These are phyloP conservation scores for Sugiyamaella sp. DNA, from an alignment of 1,139 yeast species.

Conservation along the genomic window DNA sequence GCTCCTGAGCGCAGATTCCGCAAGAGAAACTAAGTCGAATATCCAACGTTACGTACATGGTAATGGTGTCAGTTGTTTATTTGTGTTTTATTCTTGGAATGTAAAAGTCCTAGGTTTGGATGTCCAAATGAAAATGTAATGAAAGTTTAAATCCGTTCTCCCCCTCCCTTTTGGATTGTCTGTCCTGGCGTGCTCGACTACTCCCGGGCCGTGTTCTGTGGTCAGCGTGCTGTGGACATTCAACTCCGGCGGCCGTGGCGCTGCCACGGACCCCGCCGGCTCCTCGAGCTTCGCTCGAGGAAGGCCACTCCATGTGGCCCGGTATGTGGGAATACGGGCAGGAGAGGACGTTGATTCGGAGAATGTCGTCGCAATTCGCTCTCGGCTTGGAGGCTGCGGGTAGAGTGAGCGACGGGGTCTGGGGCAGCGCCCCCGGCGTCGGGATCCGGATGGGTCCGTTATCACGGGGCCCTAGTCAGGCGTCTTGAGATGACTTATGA, in stretches of 20 bases:
- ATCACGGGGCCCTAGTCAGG: not conserved
- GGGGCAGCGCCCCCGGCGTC: not conserved
- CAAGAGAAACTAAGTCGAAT: conserved; percentile 72
- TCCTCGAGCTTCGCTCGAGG: conserved; percentile 1
- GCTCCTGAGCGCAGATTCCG: conserved; percentile 91
- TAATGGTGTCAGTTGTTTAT: conserved; percentile 11
- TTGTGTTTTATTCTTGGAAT: conserved; percentile 14
- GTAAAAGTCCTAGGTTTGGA: conserved; percentile 9
- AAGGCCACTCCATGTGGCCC: too few species aligned
- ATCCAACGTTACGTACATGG: not conserved
- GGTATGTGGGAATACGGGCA: too few species aligned
- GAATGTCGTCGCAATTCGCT: too few species aligned
- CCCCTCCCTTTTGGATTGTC: not conserved
- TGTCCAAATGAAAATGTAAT: conserved; percentile 15
- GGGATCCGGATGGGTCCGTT: not conserved
- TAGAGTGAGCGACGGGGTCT: conserved; percentile 1
- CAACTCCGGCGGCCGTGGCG: conserved; percentile 2
- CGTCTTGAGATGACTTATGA: too few species aligned
- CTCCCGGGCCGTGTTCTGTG: not conserved
- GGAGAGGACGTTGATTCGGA: too few species aligned
- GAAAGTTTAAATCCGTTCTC: conserved; percentile 3
- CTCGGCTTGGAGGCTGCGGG: too few species aligned
- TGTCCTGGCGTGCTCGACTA: not conserved
- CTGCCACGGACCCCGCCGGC: conserved; percentile 3
- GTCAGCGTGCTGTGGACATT: not conserved